phyloP scores from a whole-genome alignment of 1,284 basidiomycete species.

The Malassezia japonica region DNA sequence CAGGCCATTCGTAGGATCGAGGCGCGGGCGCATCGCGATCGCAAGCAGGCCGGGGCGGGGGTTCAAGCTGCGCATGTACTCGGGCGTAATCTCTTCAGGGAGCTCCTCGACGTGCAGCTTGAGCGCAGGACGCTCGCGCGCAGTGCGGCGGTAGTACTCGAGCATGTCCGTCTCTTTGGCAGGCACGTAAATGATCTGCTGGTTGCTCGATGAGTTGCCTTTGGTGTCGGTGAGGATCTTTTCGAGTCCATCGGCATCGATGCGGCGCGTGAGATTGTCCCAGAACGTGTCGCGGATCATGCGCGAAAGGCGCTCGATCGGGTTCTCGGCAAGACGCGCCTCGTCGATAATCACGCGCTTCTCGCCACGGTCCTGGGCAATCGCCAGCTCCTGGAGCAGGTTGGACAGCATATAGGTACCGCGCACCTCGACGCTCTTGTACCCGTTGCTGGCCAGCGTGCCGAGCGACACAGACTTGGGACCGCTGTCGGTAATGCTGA shows the following conservation, averaged over 20 bases:
- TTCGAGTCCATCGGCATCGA: conserved; percentile 92
- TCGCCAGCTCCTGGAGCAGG: conserved; percentile 91
- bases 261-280: conserved; percentile 89
- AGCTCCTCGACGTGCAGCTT: conserved; percentile 81
- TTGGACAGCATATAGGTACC: conserved; percentile 81
- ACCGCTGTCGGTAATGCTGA: conserved; percentile 89
- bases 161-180: conserved; percentile 83
- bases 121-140: conserved; percentile 56
- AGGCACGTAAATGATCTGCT: conserved; percentile 84
- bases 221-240: conserved; percentile 95
- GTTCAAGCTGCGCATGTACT: conserved; percentile 85
- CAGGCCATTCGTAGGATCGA: conserved; percentile 52
- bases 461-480: conserved; percentile 92
- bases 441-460: conserved; percentile 92
- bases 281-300: conserved; percentile 99
- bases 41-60: conserved; percentile 85
- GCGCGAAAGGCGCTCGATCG: conserved; percentile 85
- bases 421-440: conserved; percentile 68
- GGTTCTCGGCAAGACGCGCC: conserved; percentile 87
- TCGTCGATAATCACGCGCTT: conserved; percentile 97
- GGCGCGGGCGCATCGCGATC: conserved; percentile 78
- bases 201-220: conserved; percentile 50
- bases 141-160: conserved; percentile 67
- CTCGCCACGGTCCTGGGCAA: conserved; percentile 86
- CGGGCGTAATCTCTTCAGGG: conserved; percentile 76